Evolutionary conservation across 768 basidiomycete species (phyloP).

Genomic region (Phaeotremella skinneri): DNA sequence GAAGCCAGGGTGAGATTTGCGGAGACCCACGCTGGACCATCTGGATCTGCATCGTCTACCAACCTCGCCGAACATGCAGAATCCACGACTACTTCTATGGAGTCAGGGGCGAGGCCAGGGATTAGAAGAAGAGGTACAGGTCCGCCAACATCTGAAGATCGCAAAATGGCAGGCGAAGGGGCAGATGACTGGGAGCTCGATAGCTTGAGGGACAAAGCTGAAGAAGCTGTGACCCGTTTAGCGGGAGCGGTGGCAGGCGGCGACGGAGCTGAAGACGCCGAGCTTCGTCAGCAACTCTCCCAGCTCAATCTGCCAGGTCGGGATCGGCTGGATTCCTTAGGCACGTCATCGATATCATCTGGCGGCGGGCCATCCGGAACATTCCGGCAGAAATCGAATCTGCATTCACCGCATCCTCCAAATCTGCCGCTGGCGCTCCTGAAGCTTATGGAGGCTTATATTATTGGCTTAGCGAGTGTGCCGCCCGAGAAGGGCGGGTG

Average conservation of each 20-base stretch:
- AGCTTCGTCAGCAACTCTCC: constrained; percentile 34
- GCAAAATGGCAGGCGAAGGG: not conserved
- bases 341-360: not conserved
- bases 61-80: not conserved
- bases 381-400: constrained; percentile 32
- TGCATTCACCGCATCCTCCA: constrained; percentile 35
- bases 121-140: constrained; percentile 36
- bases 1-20: constrained; percentile 48
- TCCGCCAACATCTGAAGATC: constrained; percentile 29
- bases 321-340: not conserved
- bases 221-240: constrained; percentile 33
- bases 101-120: constrained; percentile 22
- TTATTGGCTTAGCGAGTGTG: constrained; percentile 37
- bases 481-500: constrained; percentile 30
- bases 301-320: constrained; percentile 32
- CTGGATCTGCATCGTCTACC: not conserved
- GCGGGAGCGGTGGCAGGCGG: constrained; percentile 23
- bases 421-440: constrained; percentile 47
- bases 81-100: not conserved
- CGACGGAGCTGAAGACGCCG: constrained; percentile 18
- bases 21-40: constrained; percentile 32
- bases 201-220: constrained; percentile 28
- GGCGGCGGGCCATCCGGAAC: not conserved
- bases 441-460: constrained; percentile 45
- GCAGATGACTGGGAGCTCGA: constrained; percentile 39